Conservation (phyloP, 176 grass and related monocot species). For the Eleusine coracana region DNA sequence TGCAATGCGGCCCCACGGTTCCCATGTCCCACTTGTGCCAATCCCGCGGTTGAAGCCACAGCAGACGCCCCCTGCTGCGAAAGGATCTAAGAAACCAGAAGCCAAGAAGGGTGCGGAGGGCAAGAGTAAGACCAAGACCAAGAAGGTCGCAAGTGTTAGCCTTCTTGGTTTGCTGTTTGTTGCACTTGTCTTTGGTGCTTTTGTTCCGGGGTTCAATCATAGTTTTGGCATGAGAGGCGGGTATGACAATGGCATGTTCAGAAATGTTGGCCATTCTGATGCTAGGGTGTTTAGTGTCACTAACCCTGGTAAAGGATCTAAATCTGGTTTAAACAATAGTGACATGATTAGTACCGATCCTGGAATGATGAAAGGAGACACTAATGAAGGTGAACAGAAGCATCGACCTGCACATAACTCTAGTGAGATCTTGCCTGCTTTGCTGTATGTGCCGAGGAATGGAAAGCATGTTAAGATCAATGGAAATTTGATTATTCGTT, state of each 20-base stretch:
- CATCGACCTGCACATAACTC: constrained; percentile 48
- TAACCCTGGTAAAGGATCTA: constrained; percentile 47
- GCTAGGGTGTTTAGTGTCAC: constrained; percentile 60
- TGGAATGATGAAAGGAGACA: constrained; percentile 15
- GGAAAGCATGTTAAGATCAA: constrained; percentile 99
- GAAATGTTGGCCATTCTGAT: constrained; percentile 53
- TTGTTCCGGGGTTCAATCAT: constrained; percentile 59
- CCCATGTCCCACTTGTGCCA: constrained; percentile 78
- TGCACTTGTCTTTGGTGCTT: constrained; percentile 58
- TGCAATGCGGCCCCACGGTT: constrained; percentile 70
- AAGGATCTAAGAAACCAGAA: constrained; percentile 68
- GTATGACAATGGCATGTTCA: constrained; percentile 27
- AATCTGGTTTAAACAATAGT: constrained; percentile 44
- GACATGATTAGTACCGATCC: constrained; percentile 40
- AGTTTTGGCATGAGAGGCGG: constrained; percentile 49
- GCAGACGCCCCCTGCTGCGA: constrained; percentile 42
- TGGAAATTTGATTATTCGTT: constrained; percentile 97
- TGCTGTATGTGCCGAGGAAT: constrained; percentile 96
- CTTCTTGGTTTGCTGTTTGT: constrained; percentile 76
- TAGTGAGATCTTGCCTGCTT: constrained; percentile 81
- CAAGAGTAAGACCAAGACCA: constrained; percentile 64
- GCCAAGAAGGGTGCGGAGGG: constrained; percentile 49
- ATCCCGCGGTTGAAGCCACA: constrained; percentile 85
- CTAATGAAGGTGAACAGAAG: constrained; percentile 34
- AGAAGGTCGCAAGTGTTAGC: constrained; percentile 90